These are phyloP conservation scores for Boletus fagicola DNA, from an alignment of 768 basidiomycete genomes.

Conservation along the genomic window DNA sequence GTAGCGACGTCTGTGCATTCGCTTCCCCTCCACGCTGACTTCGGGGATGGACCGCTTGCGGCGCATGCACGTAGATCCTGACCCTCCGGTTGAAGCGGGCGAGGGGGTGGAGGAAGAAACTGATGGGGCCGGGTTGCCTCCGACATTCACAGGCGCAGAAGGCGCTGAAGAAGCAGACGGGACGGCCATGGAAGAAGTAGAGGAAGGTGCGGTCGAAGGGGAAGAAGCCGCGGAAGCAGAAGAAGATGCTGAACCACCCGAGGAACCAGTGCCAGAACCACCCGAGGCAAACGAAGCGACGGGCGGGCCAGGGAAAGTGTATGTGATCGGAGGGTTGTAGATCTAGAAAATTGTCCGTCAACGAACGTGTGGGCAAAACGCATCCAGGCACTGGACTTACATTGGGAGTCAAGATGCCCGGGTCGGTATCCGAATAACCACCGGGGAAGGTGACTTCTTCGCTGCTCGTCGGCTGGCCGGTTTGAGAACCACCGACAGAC, in stretches of 20 bases:
- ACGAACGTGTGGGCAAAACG: background rate
- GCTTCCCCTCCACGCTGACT: background rate
- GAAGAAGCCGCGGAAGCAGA: background rate
- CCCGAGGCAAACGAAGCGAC: constrained; percentile 41
- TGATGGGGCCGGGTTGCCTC: background rate
- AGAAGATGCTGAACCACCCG: constrained; percentile 3
- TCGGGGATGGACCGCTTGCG: constrained; percentile 12
- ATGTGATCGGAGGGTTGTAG: constrained; percentile 31
- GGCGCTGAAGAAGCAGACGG: background rate
- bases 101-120: background rate
- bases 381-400: constrained; percentile 25
- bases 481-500: constrained; percentile 28
- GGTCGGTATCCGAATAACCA: constrained; percentile 63
- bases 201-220: background rate
- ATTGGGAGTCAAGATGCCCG: constrained; percentile 59
- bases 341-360: constrained; percentile 21
- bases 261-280: constrained; percentile 9
- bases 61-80: constrained; percentile 8
- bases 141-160: background rate
- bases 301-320: constrained; percentile 53
- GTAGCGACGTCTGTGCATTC: constrained; percentile 22
- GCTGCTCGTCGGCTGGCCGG: constrained; percentile 18
- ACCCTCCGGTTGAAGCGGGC: constrained; percentile 1
- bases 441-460: constrained; percentile 64
- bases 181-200: background rate